phyloP scores from a whole-genome alignment of 1,284 basidiomycete species.

The Cutaneotrichosporon cyanovorans region DNA sequence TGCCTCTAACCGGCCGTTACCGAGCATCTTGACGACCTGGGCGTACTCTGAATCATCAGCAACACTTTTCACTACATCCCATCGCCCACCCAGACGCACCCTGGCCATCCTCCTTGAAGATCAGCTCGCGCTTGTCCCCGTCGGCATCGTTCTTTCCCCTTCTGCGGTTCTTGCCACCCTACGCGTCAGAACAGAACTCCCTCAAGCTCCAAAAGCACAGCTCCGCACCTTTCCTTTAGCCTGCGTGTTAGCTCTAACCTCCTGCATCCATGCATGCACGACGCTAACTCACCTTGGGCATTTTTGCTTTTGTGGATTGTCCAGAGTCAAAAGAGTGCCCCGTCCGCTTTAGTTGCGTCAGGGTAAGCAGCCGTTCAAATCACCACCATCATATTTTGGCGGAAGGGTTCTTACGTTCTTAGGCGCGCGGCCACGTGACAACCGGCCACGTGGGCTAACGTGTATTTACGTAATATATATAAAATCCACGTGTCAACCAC shows the following conservation, averaged over 20 bases:
- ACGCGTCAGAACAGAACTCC: background rate
- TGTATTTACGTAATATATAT: too few species aligned
- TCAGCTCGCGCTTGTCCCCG: slow-evolving; percentile 94
- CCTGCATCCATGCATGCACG: background rate
- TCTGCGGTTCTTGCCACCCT: slow-evolving; percentile 99
- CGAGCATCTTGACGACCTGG: slow-evolving; percentile 97
- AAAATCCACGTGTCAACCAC: too few species aligned
- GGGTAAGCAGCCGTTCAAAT: background rate
- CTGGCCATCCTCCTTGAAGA: slow-evolving; percentile 98
- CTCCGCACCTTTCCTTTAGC: slow-evolving; percentile 41
- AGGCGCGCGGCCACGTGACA: too few species aligned
- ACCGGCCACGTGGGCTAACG: too few species aligned
- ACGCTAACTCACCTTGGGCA: slow-evolving; percentile 37
- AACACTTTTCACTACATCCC: too few species aligned
- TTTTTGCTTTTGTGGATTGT: slow-evolving; percentile 15
- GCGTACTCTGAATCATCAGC: slow-evolving; percentile 68
- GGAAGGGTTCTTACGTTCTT: background rate
- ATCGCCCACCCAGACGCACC: slow-evolving; percentile 45
- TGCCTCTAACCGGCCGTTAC: slow-evolving; percentile 94
- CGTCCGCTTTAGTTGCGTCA: background rate
- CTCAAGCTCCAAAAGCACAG: background rate
- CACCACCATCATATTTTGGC: background rate
- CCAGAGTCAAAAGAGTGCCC: slow-evolving; percentile 1
- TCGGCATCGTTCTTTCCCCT: slow-evolving; percentile 99
- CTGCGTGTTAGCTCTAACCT: slow-evolving; percentile 21